Conservation (phyloP, 176 grass and related monocot genomes). For the Hsuehochloa calcarea region DNA sequence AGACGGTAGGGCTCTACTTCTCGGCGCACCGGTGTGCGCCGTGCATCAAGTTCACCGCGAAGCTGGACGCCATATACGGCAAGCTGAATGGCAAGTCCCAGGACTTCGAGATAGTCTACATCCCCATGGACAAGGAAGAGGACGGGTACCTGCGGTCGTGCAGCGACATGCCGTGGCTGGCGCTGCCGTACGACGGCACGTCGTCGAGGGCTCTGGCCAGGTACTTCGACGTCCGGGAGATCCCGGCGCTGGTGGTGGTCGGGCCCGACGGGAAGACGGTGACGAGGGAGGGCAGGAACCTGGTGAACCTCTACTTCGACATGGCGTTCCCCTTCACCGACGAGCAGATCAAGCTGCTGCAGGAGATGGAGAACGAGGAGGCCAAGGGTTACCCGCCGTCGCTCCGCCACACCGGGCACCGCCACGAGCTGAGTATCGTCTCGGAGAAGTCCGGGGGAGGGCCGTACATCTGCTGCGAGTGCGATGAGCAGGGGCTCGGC, state of each 20-base stretch:
- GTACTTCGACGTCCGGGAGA: constrained; percentile 67
- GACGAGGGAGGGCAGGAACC: constrained; percentile 60
- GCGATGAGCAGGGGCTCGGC: constrained; percentile 64
- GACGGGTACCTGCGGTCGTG: constrained; percentile 44
- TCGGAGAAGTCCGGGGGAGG: constrained; percentile 57
- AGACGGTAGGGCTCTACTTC: constrained; percentile 70
- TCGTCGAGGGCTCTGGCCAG: constrained; percentile 48
- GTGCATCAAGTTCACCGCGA: constrained; percentile 56
- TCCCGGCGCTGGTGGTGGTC: constrained; percentile 59
- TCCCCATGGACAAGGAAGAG: constrained; percentile 70
- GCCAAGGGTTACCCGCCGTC: constrained; percentile 51
- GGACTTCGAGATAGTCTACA: constrained; percentile 61
- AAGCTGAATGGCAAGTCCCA: constrained; percentile 37
- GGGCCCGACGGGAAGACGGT: constrained; percentile 74
- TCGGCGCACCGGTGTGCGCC: constrained; percentile 46
- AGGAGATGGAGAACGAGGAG: constrained; percentile 51
- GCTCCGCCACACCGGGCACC: constrained; percentile 45
- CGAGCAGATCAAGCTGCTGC: constrained; percentile 46
- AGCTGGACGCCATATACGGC: constrained; percentile 49
- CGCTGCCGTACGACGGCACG: constrained; percentile 51
- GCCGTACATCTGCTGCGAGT: constrained; percentile 66
- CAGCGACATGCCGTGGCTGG: constrained; percentile 61
- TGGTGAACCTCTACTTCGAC: constrained; percentile 72
- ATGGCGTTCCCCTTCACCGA: constrained; percentile 71
- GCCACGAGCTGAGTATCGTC: constrained; percentile 55